Evolutionary conservation across 2,329 filamentous ascomycete species (phyloP), one percentile per base, ranked within the genome.

Genomic region (Xylariaceae sp.): DNA sequence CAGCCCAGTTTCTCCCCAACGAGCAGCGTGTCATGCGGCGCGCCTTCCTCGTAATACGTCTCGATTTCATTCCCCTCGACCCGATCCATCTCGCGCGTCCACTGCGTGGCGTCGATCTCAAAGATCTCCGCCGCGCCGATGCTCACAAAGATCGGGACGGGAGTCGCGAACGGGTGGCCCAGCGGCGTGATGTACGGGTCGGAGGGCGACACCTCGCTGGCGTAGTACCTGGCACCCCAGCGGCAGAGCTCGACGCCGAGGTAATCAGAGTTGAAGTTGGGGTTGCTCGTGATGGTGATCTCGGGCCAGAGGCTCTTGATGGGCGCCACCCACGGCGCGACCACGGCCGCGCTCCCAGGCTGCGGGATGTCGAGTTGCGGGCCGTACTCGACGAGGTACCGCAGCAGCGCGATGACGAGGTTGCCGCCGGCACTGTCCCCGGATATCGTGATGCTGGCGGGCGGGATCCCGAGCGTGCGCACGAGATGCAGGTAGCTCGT

Each of bases 381-480:
- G 2, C 74, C 76, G 50, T 73, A 71, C 20, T 76, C 74, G 7
- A 61, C 47, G 4, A 82, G 57, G 59, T 81, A 81, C 15, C 77
- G 69, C 26, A 81, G 66, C 11, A 81, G 63, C 0, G 70, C 69
- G 18, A 80, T 69, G 0, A 66, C 70, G 9, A 77, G 64, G 58
- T 81, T 80, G 0, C 67, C 78, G 47, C 79, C 79, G 0, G 79
- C 79, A 27, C 73, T 77, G 62, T 82, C 79, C 4, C 79, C 79
- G 0, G 71, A 73, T 0, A 82, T 13, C 0, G 76, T 66, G 49
- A 81, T 77, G 27, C 73, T 67, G 0, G 55, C 43, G 0, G 77
- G 59, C 0, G 73, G 61, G 35, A 81, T 70, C 1, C 67, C 58
- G 24, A 58, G 57, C 39, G 48, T 59, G 30, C 55, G 55, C 35